Base-by-base conservation (phyloP, 2,329 filamentous ascomycete genomes). In the Fonsecaea pugnacius region DNA sequence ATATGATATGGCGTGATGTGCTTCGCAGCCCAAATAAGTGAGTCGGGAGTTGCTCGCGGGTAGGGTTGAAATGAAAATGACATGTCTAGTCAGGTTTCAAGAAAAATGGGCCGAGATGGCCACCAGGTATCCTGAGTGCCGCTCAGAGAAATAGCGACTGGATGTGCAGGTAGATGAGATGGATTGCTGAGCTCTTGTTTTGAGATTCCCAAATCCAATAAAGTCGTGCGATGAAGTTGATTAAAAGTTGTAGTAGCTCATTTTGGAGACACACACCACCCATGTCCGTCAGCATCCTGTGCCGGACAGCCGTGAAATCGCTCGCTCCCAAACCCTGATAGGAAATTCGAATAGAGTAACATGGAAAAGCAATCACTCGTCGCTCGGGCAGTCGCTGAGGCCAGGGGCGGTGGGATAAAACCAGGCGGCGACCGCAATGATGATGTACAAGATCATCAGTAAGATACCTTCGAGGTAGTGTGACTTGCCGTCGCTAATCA, bases 401-500 rank as follows among this genome's bases (percentile, higher is more conserved):
- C 67, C 67, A 10, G 59, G 62, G 2, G 67, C 67, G 24, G 65
- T 67, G 2, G 67, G 67, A 54, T 67, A 70, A 53, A 67, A 73
- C 62, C 73, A 72, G n/a, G 70, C 69, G 18, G 69, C 83, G 52
- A 87, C 75, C 18, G 86, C 83, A 68, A 88, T 88, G 70, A 88
- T 87, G 59, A 87, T 70, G 69, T 88, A 88, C 62, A 85, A 80
- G 54, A 81, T 81, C 78, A 86, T 84, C 55, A 88, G 77, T 58
- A 88, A 72, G 7, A 87, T 78, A 16, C 86, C 86, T 73, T 89
- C 86, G 9, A 89, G 79, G 85, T 82, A 84, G 68, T 83, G 78
- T 43, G 81, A 84, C 69, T 85, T 85, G 58, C 84, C 83, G 68
- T 87, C 85, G 66, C 83, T 81, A 53, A 88, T 88, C 18, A 88